Percentiles rank a stretch among this genome's conserved stretches.
Conservation (phyloP, 75 land plant species). For the Larix kaempferi region DNA sequence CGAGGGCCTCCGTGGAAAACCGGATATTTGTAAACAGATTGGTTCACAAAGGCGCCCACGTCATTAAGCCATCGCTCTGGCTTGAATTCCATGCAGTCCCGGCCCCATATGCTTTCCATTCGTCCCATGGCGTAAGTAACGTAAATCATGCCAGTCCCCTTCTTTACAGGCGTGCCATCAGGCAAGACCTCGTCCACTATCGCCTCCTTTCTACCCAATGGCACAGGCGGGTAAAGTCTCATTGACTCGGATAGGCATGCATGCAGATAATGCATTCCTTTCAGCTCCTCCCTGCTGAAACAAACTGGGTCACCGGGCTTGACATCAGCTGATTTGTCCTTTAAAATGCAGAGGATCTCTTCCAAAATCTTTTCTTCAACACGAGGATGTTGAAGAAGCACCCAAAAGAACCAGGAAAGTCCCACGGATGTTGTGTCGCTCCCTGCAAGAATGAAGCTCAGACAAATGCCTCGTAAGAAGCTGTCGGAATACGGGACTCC, state of each 20-base stretch:
- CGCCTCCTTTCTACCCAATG: conserved; percentile 5
- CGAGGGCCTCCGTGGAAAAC: conserved; percentile 24
- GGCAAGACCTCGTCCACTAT: conserved; percentile 3
- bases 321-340: conserved; percentile 12
- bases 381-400: background rate
- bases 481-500: background rate
- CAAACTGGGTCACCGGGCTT: conserved; percentile 24
- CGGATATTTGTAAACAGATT: conserved; percentile 7
- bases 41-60: conserved; percentile 8
- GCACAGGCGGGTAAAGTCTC: conserved; percentile 15
- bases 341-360: background rate
- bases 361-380: background rate
- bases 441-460: conserved; percentile 62
- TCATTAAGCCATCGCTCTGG: conserved; percentile 48
- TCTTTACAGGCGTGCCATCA: conserved; percentile 12
- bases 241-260: conserved; percentile 19
- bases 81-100: conserved; percentile 23
- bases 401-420: conserved; percentile 12
- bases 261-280: conserved; percentile 2
- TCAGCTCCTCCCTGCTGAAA: conserved; percentile 36
- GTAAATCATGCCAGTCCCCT: background rate
- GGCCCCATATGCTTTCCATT: conserved; percentile 22
- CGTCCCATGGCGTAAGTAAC: conserved; percentile 8
- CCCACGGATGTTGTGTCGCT: conserved; percentile 67
- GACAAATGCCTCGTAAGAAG: conserved; percentile 55